Evolutionary conservation across 768 basidiomycete genomes (phyloP).

Genomic region (Multifurca ochricompacta): DNA sequence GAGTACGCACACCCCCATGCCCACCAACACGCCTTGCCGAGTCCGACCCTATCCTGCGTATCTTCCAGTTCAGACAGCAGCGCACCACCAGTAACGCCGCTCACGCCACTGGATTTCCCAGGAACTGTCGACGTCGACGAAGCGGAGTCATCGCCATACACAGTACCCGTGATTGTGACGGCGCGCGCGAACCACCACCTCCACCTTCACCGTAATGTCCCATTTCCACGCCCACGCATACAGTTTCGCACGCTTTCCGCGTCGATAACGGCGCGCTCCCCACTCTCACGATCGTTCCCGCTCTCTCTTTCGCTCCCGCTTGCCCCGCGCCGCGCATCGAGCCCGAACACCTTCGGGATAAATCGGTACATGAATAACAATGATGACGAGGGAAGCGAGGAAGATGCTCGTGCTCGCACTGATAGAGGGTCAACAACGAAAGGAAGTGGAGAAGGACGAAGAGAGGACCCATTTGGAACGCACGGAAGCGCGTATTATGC

Average conservation of each 20-base stretch:
- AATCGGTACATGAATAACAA: background rate
- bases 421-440: too few relatives aligned
- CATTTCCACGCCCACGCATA: background rate
- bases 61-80: background rate
- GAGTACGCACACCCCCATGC: too few relatives aligned
- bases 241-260: conserved; percentile 11
- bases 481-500: conserved; percentile 8
- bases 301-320: conserved; percentile 5
- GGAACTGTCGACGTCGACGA: background rate
- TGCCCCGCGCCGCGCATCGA: background rate
- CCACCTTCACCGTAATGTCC: too few relatives aligned
- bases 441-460: background rate
- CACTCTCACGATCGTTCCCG: conserved; percentile 9
- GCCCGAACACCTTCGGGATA: background rate
- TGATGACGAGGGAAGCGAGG: background rate
- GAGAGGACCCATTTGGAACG: conserved; percentile 8
- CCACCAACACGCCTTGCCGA: background rate
- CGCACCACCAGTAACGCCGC: conserved; percentile 1
- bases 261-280: conserved; percentile 5
- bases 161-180: background rate
- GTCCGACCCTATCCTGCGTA: conserved; percentile 2
- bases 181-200: background rate
- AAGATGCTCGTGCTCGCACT: too few relatives aligned
- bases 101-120: background rate
- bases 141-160: background rate